Conservation (phyloP, 2,329 filamentous ascomycete species). For the Calonectria honghensis region DNA sequence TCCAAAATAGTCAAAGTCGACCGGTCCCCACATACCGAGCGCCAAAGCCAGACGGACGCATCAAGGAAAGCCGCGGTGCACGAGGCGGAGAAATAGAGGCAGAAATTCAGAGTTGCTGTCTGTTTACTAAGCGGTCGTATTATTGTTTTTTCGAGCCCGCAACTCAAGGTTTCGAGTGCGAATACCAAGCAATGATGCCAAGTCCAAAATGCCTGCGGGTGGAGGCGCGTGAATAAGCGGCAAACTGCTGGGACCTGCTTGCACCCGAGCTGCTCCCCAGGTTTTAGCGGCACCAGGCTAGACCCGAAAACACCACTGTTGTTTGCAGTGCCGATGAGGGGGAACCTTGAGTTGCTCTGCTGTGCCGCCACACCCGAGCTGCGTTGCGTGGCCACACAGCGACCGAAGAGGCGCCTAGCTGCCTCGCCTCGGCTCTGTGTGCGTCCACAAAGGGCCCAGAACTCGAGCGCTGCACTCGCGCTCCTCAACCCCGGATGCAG, state of each 20-base stretch:
- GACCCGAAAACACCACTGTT: background rate
- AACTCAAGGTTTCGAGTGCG: too few relatives aligned
- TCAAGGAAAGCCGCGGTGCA: background rate
- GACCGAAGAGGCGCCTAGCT: background rate
- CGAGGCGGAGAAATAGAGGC: background rate
- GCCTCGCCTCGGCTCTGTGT: background rate
- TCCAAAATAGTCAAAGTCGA: constrained; percentile 10
- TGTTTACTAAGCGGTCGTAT: background rate
- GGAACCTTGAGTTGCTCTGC: background rate
- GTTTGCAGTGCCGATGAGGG: background rate
- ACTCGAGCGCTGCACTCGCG: background rate
- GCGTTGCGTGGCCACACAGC: constrained; percentile 16
- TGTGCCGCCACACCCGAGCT: constrained; percentile 19
- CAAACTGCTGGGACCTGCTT: background rate
- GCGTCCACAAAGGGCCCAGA: background rate
- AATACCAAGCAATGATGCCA: background rate
- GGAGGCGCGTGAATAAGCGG: background rate
- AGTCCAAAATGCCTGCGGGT: background rate
- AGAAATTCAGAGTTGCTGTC: too few relatives aligned
- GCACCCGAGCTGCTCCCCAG: background rate
- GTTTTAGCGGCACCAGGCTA: background rate
- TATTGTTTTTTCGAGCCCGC: background rate
- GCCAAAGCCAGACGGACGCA: background rate
- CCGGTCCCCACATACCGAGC: constrained; percentile 32
- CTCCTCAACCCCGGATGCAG: background rate